A percentile compares a stretch with the other conserved stretches of the same genome.
Conservation (phyloP, 306 rosid species). For the Fagus crenata region DNA sequence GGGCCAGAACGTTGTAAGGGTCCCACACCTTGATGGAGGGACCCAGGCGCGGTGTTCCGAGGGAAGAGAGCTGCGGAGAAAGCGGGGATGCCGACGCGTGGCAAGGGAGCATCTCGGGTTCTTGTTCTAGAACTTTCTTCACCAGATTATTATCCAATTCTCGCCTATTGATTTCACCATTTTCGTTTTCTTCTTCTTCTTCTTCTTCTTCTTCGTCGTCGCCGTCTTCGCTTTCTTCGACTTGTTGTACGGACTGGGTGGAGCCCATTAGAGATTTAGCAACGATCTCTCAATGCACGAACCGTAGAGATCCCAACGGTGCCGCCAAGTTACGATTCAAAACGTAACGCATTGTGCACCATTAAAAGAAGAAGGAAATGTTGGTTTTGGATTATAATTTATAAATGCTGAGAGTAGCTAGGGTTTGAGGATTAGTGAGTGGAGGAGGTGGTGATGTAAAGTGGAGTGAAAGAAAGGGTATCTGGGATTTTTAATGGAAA, state of each 20-base stretch:
- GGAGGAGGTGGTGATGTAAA: too few relatives aligned
- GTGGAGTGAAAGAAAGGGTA: too few relatives aligned
- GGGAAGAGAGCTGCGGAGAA: constrained; percentile 86
- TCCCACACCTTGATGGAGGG: constrained; percentile 98
- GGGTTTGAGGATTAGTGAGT: background rate
- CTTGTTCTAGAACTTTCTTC: constrained; percentile 88
- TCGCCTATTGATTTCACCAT: constrained; percentile 32
- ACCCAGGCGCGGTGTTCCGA: constrained; percentile 89
- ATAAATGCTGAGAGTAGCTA: background rate
- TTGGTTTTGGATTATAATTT: background rate
- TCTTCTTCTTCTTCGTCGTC: constrained; percentile 46
- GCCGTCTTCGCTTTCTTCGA: constrained; percentile 42
- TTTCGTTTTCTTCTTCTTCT: constrained; percentile 40
- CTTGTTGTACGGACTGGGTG: constrained; percentile 59
- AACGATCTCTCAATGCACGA: background rate
- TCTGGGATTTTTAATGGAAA: too few relatives aligned
- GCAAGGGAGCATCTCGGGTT: constrained; percentile 92
- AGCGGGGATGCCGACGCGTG: constrained; percentile 95
- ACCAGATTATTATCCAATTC: constrained; percentile 49
- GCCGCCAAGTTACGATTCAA: constrained; percentile 9
- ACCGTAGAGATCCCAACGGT: constrained; percentile 21
- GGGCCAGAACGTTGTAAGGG: constrained; percentile 86
- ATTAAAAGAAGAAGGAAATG: background rate
- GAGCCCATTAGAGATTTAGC: constrained; percentile 50
- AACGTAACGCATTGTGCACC: constrained; percentile 20